Evolutionary conservation across 306 rosid genomes (phyloP).

Genomic region (Nissolia schottii): DNA sequence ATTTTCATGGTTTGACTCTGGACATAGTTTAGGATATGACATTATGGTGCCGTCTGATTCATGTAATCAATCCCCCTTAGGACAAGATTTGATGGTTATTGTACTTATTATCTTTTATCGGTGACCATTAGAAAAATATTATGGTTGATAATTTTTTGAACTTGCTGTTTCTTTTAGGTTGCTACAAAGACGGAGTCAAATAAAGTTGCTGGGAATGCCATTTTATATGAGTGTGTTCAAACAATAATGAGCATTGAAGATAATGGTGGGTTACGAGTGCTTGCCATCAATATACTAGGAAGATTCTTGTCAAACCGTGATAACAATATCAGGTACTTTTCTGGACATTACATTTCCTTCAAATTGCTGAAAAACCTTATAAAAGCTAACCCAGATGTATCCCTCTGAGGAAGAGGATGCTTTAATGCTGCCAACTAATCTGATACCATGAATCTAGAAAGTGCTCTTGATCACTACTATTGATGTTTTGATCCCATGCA

Average conservation of each 20-base stretch:
- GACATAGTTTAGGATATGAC: not conserved
- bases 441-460: not conserved
- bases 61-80: not conserved
- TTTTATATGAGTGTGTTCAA: slow-evolving; percentile 90
- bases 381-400: not conserved
- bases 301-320: slow-evolving; percentile 96
- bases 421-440: slow-evolving; percentile 2
- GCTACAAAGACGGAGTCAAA: slow-evolving; percentile 96
- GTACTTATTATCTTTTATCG: slow-evolving; percentile 15
- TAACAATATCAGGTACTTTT: slow-evolving; percentile 88
- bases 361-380: not conserved
- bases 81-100: not conserved
- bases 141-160: slow-evolving; percentile 13
- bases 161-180: slow-evolving; percentile 54
- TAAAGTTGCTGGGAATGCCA: slow-evolving; percentile 97
- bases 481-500: not conserved
- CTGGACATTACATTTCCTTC: slow-evolving; percentile 13
- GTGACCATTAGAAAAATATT: not conserved
- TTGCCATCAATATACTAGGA: slow-evolving; percentile 93
- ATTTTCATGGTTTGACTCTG: not conserved
- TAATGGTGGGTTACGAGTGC: slow-evolving; percentile 92
- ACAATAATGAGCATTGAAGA: slow-evolving; percentile 98
- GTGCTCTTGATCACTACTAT: not conserved
- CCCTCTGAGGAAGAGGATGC: slow-evolving; percentile 5
- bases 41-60: not conserved